Base-by-base conservation (phyloP, 108 stramenopile genomes). In the Skeletonema marinoi region DNA sequence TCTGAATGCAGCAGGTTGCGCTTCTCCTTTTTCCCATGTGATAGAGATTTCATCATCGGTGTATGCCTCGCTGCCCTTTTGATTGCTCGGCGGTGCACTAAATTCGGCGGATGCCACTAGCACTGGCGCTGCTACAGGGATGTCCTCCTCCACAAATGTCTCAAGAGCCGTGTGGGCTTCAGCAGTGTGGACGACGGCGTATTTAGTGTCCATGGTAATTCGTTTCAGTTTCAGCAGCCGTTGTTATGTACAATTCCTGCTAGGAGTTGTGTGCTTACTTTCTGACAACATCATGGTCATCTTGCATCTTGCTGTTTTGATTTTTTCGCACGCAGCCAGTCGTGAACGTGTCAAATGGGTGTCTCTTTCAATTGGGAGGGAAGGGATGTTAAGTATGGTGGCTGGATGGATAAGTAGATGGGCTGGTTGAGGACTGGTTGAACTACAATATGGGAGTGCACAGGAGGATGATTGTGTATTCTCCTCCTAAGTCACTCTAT, bases 11-110 rank as follows among this genome's bases (percentile, higher is more conserved):
- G 84, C 61, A 29, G 73, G 74, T 33, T 78, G 83, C 0, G 73
- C 66, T 66, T 83, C 81, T 32, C 81, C 84, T 65, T 56, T 73
- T 32, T 77, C 76, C 76, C 76, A 77, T 5, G 76, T 77, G 70
- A 77, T 48, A 21, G 62, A 46, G 30, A 77, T 63, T 25, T 25
- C 21, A 25, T 56, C 54, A 41, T 38, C 75, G 44, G 71, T 61
- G 62, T 35, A 9, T 35, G 29, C 4, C 31, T 66, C 71, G 9
- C 33, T 51, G 66, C 29, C 71, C 25, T 56, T 56, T 29, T 25
- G 25, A 25, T 3, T 51, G 50, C 7, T 56, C 16, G 14, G 44
- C 14, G 1, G 42, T 16, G 42, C 44, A n/a, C 50, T 51, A 1
- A 7, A 1, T 51, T 56, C 21, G n/a, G 21, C 21, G n/a, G 21